Conservation (phyloP, 2,329 filamentous ascomycete species). For the Trichoderma sp. region DNA sequence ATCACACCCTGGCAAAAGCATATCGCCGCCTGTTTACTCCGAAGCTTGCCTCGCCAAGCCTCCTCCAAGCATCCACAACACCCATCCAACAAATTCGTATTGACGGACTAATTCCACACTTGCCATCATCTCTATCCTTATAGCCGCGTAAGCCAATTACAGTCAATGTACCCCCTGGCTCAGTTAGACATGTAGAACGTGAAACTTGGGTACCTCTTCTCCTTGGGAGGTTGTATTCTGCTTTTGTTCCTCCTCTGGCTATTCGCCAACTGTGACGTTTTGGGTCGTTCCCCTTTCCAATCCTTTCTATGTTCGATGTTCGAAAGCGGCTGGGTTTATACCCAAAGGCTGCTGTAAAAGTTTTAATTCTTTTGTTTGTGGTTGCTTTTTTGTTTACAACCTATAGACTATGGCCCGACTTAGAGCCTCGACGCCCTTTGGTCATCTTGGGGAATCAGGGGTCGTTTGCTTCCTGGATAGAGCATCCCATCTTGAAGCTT, state of each 20-base stretch:
- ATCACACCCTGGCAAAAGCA: not conserved
- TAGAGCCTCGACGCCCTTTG: slow-evolving; percentile 24
- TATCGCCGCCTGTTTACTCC: not conserved
- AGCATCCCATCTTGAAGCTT: slow-evolving; percentile 54
- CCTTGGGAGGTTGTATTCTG: not conserved
- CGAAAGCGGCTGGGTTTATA: slow-evolving; percentile 20
- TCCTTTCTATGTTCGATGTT: slow-evolving; percentile 15
- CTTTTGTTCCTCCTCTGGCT: not conserved
- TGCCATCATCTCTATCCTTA: not conserved
- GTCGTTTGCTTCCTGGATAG: not conserved
- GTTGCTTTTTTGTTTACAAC: slow-evolving; percentile 31
- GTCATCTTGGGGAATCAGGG: slow-evolving; percentile 20
- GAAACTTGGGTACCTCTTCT: not conserved
- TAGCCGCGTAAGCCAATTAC: not conserved
- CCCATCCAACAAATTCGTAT: not conserved
- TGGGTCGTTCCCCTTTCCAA: too few species aligned
- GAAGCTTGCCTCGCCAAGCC: not conserved
- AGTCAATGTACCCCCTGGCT: not conserved
- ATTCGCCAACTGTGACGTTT: not conserved
- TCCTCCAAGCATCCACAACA: not conserved
- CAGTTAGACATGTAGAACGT: not conserved
- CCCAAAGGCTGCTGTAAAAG: slow-evolving; percentile 33
- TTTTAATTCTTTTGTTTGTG: slow-evolving; percentile 31
- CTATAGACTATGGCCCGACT: slow-evolving; percentile 36
- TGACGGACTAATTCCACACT: not conserved